These are phyloP conservation scores for Cryphonectria radicalis DNA, from an alignment of 2,329 filamentous ascomycete genomes.

Conservation along the genomic window DNA sequence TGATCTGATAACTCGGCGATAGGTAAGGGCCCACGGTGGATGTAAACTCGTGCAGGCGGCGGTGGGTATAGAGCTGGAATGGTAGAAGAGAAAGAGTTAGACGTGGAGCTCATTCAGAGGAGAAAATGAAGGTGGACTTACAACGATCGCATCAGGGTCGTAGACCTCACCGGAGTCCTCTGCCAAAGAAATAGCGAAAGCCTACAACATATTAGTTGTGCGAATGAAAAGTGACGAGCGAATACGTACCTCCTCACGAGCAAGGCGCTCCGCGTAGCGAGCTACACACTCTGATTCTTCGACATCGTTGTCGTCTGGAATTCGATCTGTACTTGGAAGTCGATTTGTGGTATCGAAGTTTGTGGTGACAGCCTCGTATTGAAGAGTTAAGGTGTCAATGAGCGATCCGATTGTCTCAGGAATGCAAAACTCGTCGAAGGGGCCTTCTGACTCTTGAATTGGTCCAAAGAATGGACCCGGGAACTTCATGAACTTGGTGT, in stretches of 20 bases:
- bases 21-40: background rate
- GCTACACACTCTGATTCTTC: background rate
- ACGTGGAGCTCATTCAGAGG: too few species aligned
- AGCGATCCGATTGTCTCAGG: background rate
- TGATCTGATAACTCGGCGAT: background rate
- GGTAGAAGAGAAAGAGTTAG: background rate
- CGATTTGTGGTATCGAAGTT: background rate
- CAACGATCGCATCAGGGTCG: background rate
- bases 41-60: background rate
- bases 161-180: background rate
- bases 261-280: background rate
- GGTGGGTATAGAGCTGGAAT: background rate
- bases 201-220: background rate
- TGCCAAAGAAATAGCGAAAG: background rate
- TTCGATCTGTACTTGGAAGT: background rate
- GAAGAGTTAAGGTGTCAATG: background rate
- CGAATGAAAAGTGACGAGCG: background rate
- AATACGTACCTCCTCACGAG: background rate
- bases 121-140: background rate
- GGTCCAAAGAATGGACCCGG: background rate
- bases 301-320: background rate
- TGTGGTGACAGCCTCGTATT: background rate
- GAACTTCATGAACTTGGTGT: background rate
- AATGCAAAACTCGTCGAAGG: background rate
- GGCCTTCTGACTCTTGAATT: background rate